A percentile compares a stretch with the other conserved stretches of the same genome.
These are phyloP conservation scores for Lentinula guzmanii DNA, from an alignment of 768 basidiomycete genomes.

Conservation along the genomic window DNA sequence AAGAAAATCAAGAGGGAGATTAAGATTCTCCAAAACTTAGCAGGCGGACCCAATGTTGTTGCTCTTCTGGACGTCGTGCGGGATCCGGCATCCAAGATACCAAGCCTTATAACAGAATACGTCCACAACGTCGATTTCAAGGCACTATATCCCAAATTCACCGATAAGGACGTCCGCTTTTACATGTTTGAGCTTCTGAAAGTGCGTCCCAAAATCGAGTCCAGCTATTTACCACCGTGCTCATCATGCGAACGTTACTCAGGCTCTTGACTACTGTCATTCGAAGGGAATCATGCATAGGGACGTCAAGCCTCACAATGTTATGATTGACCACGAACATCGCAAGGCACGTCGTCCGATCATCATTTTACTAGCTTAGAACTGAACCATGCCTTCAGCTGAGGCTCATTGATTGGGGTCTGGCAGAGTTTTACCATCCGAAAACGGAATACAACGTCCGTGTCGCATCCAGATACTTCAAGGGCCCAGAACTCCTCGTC, in stretches of 20 bases:
- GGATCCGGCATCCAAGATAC: slow-evolving; percentile 94
- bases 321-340: slow-evolving; percentile 99
- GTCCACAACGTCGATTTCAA: slow-evolving; percentile 99
- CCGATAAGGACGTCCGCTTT: slow-evolving; percentile 91
- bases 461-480: slow-evolving; percentile 96
- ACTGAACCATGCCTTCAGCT: slow-evolving; percentile 43
- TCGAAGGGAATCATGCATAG: slow-evolving; percentile 99
- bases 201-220: slow-evolving; percentile 30
- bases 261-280: slow-evolving; percentile 97
- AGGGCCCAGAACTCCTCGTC: slow-evolving; percentile 92
- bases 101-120: slow-evolving; percentile 95
- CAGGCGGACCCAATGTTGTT: slow-evolving; percentile 93
- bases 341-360: slow-evolving; percentile 58
- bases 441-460: slow-evolving; percentile 98
- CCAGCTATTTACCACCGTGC: not conserved
- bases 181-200: slow-evolving; percentile 97
- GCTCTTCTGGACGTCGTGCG: slow-evolving; percentile 92
- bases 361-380: slow-evolving; percentile 3
- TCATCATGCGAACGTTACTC: slow-evolving; percentile 12
- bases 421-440: slow-evolving; percentile 98
- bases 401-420: slow-evolving; percentile 96
- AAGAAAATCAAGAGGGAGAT: slow-evolving; percentile 99
- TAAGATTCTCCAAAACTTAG: slow-evolving; percentile 94
- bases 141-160: slow-evolving; percentile 90
- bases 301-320: slow-evolving; percentile 98